Base-by-base conservation (phyloP, 129 eudicot genomes). In the Pulicaria dysenterica region DNA sequence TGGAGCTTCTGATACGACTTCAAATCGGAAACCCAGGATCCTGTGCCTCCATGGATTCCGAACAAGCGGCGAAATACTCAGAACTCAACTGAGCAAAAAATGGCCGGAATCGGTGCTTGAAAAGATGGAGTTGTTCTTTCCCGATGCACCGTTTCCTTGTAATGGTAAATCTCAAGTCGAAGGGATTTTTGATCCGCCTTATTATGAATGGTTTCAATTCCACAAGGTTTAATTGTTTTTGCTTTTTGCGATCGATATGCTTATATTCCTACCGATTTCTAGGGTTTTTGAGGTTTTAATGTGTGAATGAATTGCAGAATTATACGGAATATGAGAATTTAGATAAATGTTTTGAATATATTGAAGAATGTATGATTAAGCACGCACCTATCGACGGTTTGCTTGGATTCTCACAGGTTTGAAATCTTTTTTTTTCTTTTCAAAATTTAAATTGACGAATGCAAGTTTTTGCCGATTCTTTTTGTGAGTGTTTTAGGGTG, bases 401-500 rank as follows among this genome's bases (percentile, higher is more conserved):
- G 61, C 84, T 91, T 69, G 96, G 98, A 58, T 94, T 94, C 74
- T 94, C 98, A n/a, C 98, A 94, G 98, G 98, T 89, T 66, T n/a
- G n/a, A 3, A n/a, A 7, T n/a, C n/a, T n/a, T n/a, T 9, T 44
- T 11, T 11, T 34, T 6, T 19, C 4, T 64, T 43, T 41, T n/a
- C n/a, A n/a, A 31, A n/a, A 4, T 31, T 17, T 11, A 16, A 39
- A 34, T 17, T 69, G 12, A 43, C 31, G n/a, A 24, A 40, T 7
- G 5, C 55, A 39, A 19, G n/a, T n/a, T 73, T 53, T 13, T 3
- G 14, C 8, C 5, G 40, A 3, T 48, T 38, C 4, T 17, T 31
- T 64, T 24, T 53, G 65, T 44, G 53, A 64, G 46, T 17, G 41
- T 70, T 77, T 70, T 67, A 94, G 99, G 99, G 99, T n/a, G 95